Conservation (phyloP, 306 rosid species). For the Neltuma alba region DNA sequence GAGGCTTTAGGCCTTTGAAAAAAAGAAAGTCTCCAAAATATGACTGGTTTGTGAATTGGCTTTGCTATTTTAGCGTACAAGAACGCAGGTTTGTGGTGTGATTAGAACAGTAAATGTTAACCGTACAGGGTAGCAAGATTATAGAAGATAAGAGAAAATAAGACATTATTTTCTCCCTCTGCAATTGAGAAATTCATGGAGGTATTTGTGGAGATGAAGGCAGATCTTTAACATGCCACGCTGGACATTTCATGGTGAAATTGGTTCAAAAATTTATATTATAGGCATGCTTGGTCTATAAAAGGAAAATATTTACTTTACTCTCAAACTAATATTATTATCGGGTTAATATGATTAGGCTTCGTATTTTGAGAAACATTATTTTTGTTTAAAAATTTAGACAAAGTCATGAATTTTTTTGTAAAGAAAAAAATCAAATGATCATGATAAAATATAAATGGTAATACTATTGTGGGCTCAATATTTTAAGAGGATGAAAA, state of each 20-base stretch:
- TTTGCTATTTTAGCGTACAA: conserved; percentile 45
- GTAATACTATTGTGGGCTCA: too few species aligned
- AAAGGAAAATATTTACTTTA: background rate
- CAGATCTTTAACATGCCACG: conserved; percentile 5
- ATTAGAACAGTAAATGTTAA: conserved; percentile 33
- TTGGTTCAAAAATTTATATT: background rate
- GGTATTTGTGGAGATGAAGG: conserved; percentile 19
- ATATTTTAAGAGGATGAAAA: too few species aligned
- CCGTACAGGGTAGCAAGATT: conserved; percentile 6
- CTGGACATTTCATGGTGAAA: conserved; percentile 15
- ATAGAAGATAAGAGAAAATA: conserved; percentile 4
- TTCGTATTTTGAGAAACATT: too few species aligned
- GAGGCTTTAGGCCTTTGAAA: conserved; percentile 1
- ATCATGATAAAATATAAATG: too few species aligned
- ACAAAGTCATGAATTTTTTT: background rate
- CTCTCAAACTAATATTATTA: too few species aligned
- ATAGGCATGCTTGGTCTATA: background rate
- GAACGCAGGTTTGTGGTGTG: conserved; percentile 41
- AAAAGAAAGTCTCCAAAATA: conserved; percentile 34
- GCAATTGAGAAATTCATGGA: background rate
- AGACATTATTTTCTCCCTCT: conserved; percentile 10
- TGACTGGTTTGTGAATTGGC: conserved; percentile 41
- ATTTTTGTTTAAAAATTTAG: too few species aligned
- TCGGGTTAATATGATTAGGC: too few species aligned
- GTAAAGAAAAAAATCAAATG: too few species aligned